Conservation (phyloP, 2,329 filamentous ascomycete species). For the Ophidiomyces ophidiicola region DNA sequence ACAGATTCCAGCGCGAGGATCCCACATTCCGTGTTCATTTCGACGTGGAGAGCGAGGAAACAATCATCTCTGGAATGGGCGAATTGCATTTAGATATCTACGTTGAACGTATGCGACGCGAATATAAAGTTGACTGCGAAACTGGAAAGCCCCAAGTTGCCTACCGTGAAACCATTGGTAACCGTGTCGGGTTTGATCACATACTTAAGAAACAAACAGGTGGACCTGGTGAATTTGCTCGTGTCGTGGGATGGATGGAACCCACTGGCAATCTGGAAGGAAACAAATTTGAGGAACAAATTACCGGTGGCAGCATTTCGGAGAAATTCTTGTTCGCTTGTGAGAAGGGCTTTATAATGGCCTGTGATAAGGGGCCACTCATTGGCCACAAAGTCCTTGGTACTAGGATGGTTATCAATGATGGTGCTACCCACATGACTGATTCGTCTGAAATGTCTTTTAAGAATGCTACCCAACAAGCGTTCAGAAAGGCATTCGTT, state of each 20-base stretch:
- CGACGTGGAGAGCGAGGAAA: conserved; percentile 85
- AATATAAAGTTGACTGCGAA: conserved; percentile 90
- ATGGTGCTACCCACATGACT: conserved; percentile 92
- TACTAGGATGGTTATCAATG: conserved; percentile 80
- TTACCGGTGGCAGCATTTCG: conserved; percentile 78
- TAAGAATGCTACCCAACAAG: conserved; percentile 86
- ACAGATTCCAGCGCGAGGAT: conserved; percentile 95
- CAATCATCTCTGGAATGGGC: conserved; percentile 97
- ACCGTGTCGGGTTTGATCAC: conserved; percentile 75
- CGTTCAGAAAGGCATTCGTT: conserved; percentile 86
- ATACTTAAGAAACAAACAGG: conserved; percentile 90
- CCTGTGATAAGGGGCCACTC: conserved; percentile 75
- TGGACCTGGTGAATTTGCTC: conserved; percentile 88
- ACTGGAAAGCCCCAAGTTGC: conserved; percentile 96
- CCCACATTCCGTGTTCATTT: conserved; percentile 93
- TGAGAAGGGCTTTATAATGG: conserved; percentile 80
- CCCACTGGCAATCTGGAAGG: conserved; percentile 59
- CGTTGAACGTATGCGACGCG: conserved; percentile 87
- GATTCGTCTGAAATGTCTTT: conserved; percentile 97
- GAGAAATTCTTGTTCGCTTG: conserved; percentile 95
- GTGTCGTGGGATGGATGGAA: conserved; percentile 84
- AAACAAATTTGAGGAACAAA: conserved; percentile 76
- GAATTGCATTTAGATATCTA: conserved; percentile 96
- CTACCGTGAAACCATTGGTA: conserved; percentile 85
- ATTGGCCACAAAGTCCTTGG: conserved; percentile 90